phyloP scores from a whole-genome alignment of 1,139 yeast species.

The Arxiozyma slooffiae region DNA sequence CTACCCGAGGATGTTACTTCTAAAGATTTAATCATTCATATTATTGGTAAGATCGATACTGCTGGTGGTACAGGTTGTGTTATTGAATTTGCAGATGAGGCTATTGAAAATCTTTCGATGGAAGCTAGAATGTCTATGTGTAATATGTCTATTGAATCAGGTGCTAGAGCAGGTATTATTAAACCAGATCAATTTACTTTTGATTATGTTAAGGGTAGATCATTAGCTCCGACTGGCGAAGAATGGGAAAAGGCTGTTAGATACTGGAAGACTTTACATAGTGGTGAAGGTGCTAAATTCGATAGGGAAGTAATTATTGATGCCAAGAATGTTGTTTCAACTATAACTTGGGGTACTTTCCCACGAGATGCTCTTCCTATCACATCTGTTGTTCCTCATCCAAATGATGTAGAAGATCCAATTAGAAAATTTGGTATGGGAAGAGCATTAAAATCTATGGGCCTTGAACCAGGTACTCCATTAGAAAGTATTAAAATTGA shows the following conservation, averaged over 20 bases:
- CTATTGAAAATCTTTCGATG: conserved; percentile 80
- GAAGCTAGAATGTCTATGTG: conserved; percentile 99
- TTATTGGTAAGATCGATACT: conserved; percentile 93
- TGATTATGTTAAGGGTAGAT: conserved; percentile 83
- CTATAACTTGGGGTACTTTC: conserved; percentile 98
- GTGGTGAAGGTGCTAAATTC: conserved; percentile 83
- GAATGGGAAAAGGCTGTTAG: conserved; percentile 91
- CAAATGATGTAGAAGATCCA: conserved; percentile 60
- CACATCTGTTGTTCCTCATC: conserved; percentile 84
- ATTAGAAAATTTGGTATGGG: conserved; percentile 75
- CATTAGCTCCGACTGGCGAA: conserved; percentile 84
- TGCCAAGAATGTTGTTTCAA: conserved; percentile 83
- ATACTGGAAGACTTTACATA: conserved; percentile 81
- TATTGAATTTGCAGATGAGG: conserved; percentile 93
- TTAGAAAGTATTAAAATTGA: conserved; percentile 67
- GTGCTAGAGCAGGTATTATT: conserved; percentile 99
- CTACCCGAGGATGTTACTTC: conserved; percentile 84
- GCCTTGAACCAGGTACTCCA: conserved; percentile 75
- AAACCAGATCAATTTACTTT: conserved; percentile 87
- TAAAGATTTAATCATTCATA: conserved; percentile 87
- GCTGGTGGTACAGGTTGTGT: conserved; percentile 99
- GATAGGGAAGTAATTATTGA: conserved; percentile 75
- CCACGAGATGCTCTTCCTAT: conserved; percentile 98
- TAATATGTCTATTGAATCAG: conserved; percentile 97
- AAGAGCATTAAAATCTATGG: conserved; percentile 88